Base-by-base conservation (phyloP, 2,329 filamentous ascomycete genomes). In the Didymella exigua region DNA sequence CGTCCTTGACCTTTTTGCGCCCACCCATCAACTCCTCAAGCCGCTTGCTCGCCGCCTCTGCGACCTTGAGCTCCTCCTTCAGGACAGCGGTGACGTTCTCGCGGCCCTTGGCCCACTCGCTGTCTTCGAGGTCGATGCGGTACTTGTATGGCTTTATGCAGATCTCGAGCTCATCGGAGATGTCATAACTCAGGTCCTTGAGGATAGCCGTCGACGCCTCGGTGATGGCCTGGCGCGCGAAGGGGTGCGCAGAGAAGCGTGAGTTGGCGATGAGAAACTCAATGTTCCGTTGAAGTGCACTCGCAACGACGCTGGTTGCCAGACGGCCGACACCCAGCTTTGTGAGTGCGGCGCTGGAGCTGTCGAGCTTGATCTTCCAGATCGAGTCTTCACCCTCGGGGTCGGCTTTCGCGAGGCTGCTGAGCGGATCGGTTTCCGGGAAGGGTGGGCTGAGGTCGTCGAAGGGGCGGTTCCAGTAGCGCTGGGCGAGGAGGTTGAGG, bases 111-210 rank as follows among this genome's bases (percentile, higher is more conserved):
- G 82, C 75, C 95, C 95, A 99, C 73, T 99, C 96, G 7, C 86
- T 82, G 33, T 93, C 90, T 69, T 96, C 91, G 38, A 99, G 87
- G 66, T 99, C 95, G 54, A 99, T 96, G 59, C 97, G 92, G 65
- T 93, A 98, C 73, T 99, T 99, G 81, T 93, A 99, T 0, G 96
- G 95, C 76, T 99, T 99, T 77, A 99, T 96, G 72, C 93, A 99
- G 72, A 98, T 98, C 75, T 99, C 95, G 1, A 99, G 90, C 76
- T 98, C 95, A 69, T 99, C 96, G 60, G 90, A 95, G 1, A 96
- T 99, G 76, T 93, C 95, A 77, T 97, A 98, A 61, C 96, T 96
- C 13, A 93, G 84, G 68, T 99, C 95, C 62, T 95, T 95, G 11
- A 99, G 79, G 48, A 99, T 98, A 23, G 86, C 89, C 0, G 91